These are phyloP conservation scores for Neurospora sp. DNA, from an alignment of 495 filamentous ascomycete species.

Conservation along the genomic window DNA sequence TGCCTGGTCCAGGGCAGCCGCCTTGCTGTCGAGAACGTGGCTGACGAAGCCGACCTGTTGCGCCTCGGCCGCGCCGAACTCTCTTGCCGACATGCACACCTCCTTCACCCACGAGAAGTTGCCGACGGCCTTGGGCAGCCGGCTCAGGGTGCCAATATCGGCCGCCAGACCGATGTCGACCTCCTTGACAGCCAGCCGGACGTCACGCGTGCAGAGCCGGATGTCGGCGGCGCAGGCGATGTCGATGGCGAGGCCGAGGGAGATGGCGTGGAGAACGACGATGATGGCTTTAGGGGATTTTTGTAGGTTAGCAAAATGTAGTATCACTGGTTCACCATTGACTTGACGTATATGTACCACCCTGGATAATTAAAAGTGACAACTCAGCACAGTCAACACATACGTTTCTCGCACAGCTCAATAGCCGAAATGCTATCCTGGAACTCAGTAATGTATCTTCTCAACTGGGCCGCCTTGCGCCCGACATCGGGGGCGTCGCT, in stretches of 20 bases:
- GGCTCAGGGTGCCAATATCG: constrained; percentile 79
- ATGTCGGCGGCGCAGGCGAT: constrained; percentile 70
- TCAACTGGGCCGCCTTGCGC: constrained; percentile 53
- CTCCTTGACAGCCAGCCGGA: constrained; percentile 77
- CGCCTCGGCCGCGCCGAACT: constrained; percentile 74
- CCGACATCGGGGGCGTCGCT: constrained; percentile 42
- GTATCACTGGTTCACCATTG: background rate
- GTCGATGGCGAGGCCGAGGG: constrained; percentile 78
- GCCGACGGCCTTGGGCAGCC: constrained; percentile 77
- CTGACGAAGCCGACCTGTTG: constrained; percentile 74
- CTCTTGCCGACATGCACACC: constrained; percentile 65
- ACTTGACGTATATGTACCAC: background rate
- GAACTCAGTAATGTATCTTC: constrained; percentile 63
- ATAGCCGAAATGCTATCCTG: constrained; percentile 67
- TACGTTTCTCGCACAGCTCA: constrained; percentile 84
- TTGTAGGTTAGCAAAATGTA: background rate
- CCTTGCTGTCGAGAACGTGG: constrained; percentile 58
- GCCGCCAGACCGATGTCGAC: constrained; percentile 93
- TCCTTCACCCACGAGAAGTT: constrained; percentile 84
- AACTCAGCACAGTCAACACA: constrained; percentile 3
- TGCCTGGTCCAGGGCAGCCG: constrained; percentile 49
- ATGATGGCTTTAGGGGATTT: constrained; percentile 53
- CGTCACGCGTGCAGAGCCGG: constrained; percentile 55
- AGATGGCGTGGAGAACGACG: constrained; percentile 69
- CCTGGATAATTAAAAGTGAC: background rate